Evolutionary conservation across 1,284 basidiomycete species (phyloP), one percentile per base, ranked within the genome.

Genomic region (Puccinia hordei): DNA sequence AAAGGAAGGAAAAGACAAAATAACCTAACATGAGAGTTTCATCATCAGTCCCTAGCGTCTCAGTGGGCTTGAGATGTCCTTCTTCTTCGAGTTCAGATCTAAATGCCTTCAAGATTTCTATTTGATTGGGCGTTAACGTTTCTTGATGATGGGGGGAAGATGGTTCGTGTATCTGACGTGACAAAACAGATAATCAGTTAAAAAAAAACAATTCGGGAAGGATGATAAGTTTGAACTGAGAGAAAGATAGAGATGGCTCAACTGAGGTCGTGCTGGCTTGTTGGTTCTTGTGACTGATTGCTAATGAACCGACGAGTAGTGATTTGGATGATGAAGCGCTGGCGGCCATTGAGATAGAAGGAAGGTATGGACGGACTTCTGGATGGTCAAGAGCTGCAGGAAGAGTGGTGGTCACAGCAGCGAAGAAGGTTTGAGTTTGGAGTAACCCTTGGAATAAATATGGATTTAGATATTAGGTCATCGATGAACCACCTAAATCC

Each of bases 11-110:
- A n/a, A n/a, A n/a, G n/a, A n/a, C 46, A 57, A 59, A 73, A 57
- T 57, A 59, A 68, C 46, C 76, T 59, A 46, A 78, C 76, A 78
- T 71, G 46, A 78, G 66, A 38, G 76, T 78, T 78, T 78, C 65
- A 61, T 78, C 76, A 78, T 78, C 76, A 30, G 65, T 78, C 24
- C 76, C 76, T n/a, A 78, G 24, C 13, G 76, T 78, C 55, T 68
- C 66, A 24, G 30, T n/a, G 33, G 63, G 61, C 35, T 57, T 68
- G 27, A 69, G 53, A 78, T 78, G 76, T n/a, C 76, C 76, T 71
- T 78, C 76, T 19, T 19, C 30, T 27, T 69, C 41, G 38, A 78
- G 61, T 61, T 78, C 76, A 49, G 66, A 19, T 27, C 53, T 78
- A 41, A 78, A 78, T 30, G 35, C 41, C 33, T 61, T 57, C 38